Evolutionary conservation across 768 basidiomycete genomes (phyloP), one percentile per base, ranked within the genome.

Genomic region (Pleurotus tuber-regium): DNA sequence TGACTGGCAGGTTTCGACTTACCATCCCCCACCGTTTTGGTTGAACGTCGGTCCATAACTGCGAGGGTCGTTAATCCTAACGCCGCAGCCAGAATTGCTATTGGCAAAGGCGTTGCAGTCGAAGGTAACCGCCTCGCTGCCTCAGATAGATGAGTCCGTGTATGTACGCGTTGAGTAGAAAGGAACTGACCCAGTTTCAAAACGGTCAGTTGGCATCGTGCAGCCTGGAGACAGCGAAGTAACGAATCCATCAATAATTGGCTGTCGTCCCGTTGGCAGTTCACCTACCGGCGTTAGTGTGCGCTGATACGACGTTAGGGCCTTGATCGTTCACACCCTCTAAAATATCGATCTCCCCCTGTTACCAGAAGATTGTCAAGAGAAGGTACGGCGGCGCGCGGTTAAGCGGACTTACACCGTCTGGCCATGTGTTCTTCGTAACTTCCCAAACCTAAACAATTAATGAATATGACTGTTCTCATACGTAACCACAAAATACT

Each of bases 11-110:
- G 18, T 19, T 11, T 10, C 12, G 9, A 63, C 71, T 47, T 59
- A 85, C 79, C 78, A 85, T 52, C 84, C 83, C 10, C 83, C 84
- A 18, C 81, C 78, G 31, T 71, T 73, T 35, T 53, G 58, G 57
- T 87, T 86, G 70, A 86, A 84, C 0, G 66, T 51, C 4, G 82
- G 76, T 1, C 84, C 84, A 59, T 74, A 86, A 66, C 76, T 81
- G 43, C 71, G 64, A 1, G 67, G 43, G 14, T 64, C 60, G 8
- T 61, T 59, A 25, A 68, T 63, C 24, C 60, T 65, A 19, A 77
- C 73, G 4, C 76, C 76, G 54, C 80, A 80, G 2, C 77, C 78
- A 2, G 68, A 51, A 56, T 80, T 79, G 16, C 65, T 63, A 50
- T 70, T 73, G 29, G 63, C 71, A 24, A 61, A 58, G 24, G 65